Evolutionary conservation across 106 monocot species (phyloP), one percentile per base, ranked within the genome.

Genomic region (Dendrobium catenatum): DNA sequence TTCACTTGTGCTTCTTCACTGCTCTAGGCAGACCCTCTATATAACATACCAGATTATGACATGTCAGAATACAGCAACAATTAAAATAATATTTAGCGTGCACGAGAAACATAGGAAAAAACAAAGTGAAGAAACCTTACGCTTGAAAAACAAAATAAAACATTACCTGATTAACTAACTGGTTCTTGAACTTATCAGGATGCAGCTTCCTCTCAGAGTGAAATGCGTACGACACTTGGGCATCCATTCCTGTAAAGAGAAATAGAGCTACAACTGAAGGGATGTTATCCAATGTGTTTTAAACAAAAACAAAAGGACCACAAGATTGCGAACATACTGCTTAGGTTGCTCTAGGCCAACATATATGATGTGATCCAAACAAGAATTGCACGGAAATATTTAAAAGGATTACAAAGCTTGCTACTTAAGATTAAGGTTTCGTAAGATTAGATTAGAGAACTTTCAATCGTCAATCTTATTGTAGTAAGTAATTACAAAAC

Each of bases 221-320:
- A 85, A 91, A 91, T 76, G 82, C 88, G 83, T 91, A 91, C 41
- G 91, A 91, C 59, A 91, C 82, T 86, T 91, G 88, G 3, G 91
- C 91, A 85, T 91, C 91, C 91, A 88, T 91, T 80, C 91, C 91
- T 91, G 66, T 6, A 29, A 42, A 83, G 40, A 40, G 48, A 33
- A 84, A 78, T 56, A 24, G 27, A 76, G 19, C 16, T 74, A 42
- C 20, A 20, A 22, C 19, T 19, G 20, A 44, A 47, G 27, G 42
- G 31, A 64, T 55, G 2, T 17, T 43, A 74, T 44, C 16, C 5
- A 44, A 18, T n/a, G 74, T 42, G 41, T 43, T 42, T 42, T 43
- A 43, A 74, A 43, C 74, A 74, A n/a, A 17, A 44, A 42, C n/a
- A 74, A 74, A 74, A 74, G 9, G 70, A 70, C 17, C 16, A 70